Evolutionary conservation across 352 stramenopile genomes (phyloP), one percentile per base, ranked within the genome.

Genomic region (Elongisporangium senticosum): DNA sequence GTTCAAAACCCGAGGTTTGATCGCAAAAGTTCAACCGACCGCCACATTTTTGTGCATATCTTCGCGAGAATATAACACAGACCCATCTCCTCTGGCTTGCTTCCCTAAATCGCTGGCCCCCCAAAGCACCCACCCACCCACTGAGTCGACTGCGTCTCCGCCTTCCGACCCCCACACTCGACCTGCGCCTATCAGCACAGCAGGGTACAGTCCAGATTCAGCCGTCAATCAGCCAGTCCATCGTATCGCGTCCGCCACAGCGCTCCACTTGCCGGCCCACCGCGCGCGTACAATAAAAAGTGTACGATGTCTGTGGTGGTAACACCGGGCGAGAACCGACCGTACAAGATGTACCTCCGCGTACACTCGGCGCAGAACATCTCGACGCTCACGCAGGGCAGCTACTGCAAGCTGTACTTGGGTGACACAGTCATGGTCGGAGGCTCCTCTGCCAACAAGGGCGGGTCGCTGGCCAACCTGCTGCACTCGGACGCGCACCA

Each of bases 341-440:
- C 33, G 33, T 43, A 43, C 60, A 86, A 74, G 51, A 69, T 91
- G 53, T 87, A 75, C 51, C 51, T 91, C 26, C 82, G 79, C 37
- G 77, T 91, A 22, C 79, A 89, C 59, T 90, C 81, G 53, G 78
- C 71, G 33, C 63, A 73, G 22, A 72, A 80, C 22, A 54, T 90
- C 33, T 51, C 77, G 22, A 64, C 64, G 4, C 65, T 76, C 21
- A 63, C 75, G 20, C 70, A 80, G 52, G 58, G 66, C 24, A 77
- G 71, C 8, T 91, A 89, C 65, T 88, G 75, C 56, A 91, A 88
- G 62, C 50, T 89, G n/a, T 89, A 91, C 49, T 39, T 89, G 28
- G 82, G 79, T 2, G 72, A 87, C 6, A 68, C 68, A 33, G 62
- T 72, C 20, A 74, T 89, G 22, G 61, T 80, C 48, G 74, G 62